Base-by-base conservation (phyloP, 2,329 filamentous ascomycete species). In the Coniochaeta prunicola region DNA sequence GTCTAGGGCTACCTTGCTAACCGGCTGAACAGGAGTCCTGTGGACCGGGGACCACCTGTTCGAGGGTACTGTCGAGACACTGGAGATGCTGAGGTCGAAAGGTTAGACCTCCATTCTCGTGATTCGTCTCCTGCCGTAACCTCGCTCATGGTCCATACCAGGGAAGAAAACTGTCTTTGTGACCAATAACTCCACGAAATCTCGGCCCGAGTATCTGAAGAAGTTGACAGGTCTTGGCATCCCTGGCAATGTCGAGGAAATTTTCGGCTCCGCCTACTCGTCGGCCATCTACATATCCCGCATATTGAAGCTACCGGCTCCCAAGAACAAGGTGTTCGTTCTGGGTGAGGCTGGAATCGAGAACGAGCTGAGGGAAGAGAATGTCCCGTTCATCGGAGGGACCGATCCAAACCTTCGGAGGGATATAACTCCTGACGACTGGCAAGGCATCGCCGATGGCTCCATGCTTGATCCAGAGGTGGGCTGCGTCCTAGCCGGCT, bases 111-210 rank as follows among this genome's bases (percentile, higher is more conserved):
- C 26, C 17, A 12, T 30, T 38, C n/a, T 19, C 59, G 19, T 28
- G 13, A 50, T 45, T 15, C 12, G 19, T 45, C 28, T 24, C 42
- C 6, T 17, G 62, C 57, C 26, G 34, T 31, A 42, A 57, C 13
- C 34, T 58, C 28, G n/a, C 55, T 59, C 15, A 59, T 24, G 38
- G 15, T 12, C 34, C 48, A 2, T 53, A 15, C 30, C 57, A 94
- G 92, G 91, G 70, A 99, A 99, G 75, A 88, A 88, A 71, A 83
- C 94, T 34, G 87, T 99, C 58, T 99, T 99, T 70, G 94, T 99
- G 57, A 99, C 94, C 42, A 99, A 99, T 78, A 99, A 99, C 78
- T 97, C 92, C 69, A 97, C 94, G 59, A 99, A 99, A 73, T 96
- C 93, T 12, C 89, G 94, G 59, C 79, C 83, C 56, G 92, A 97